Evolutionary conservation across 2,329 filamentous ascomycete genomes (phyloP), one percentile per base, ranked within the genome.

Genomic region (Septoria petroselini): DNA sequence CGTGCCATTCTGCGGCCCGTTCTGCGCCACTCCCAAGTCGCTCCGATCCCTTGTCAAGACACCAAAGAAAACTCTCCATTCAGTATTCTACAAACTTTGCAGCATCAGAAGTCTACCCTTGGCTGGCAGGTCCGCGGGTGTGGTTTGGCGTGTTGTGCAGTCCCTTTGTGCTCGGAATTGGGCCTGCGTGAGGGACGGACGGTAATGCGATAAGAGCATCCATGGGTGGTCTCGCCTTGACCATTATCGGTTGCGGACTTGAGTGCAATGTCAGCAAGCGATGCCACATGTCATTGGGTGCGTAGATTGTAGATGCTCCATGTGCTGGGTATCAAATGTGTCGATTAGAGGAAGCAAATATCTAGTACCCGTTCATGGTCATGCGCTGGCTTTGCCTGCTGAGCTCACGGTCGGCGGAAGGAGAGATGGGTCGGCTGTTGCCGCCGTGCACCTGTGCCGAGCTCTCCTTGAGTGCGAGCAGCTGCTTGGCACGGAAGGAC

Each of bases 351-450:
- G 19, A 17, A 38, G 35, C 35, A 38, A 38, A 37, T 55, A 44
- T 59, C 69, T 91, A 96, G 79, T 97, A 96, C 72, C 93, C 93
- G 75, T 97, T 98, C 90, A 97, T 95, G 62, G 90, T 94, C 84
- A 93, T 88, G 71, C 93, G 84, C 79, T 97, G 91, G 63, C 91
- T 96, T 81, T 86, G 90, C 72, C 91, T 84, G 86, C 91, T 97
- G 66, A 98, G 76, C 75, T 98, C 93, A 61, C 93, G 84, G 62
- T 98, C 93, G 50, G 93, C 91, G 54, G 90, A 81, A 54, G 93
- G 93, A 70, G 88, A 95, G 78, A 98, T 98, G 67, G 93, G 93
- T 52, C 66, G 60, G 52, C 55, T 62, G 71, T 91, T 82, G 77
- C 88, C 93, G 63, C 83, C 71, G 76, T 83, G 79, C 59, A 84